These are phyloP conservation scores for Biancaea sappan DNA, from an alignment of 306 rosid genomes.

Conservation along the genomic window DNA sequence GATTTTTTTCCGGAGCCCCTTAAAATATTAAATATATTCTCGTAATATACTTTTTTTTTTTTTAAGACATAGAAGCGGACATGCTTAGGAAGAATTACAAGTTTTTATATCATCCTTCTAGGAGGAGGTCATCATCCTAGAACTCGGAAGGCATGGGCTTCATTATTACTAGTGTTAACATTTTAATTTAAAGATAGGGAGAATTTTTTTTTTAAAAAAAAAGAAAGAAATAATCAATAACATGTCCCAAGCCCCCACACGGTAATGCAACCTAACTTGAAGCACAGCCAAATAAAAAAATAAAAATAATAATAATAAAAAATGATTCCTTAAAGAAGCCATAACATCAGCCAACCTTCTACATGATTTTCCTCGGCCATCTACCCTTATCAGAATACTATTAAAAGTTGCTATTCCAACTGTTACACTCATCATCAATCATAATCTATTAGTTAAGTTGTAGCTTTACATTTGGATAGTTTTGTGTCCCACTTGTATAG, in stretches of 20 bases:
- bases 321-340: not conserved
- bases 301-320: not conserved
- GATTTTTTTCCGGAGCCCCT: too few relatives aligned
- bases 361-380: not conserved
- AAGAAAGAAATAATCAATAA: not conserved
- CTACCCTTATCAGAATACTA: not conserved
- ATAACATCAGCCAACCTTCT: not conserved
- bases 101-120: not conserved
- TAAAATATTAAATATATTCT: too few relatives aligned
- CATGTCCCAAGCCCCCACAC: not conserved
- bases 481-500: not conserved
- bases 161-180: not conserved
- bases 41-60: too few relatives aligned
- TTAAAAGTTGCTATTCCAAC: not conserved
- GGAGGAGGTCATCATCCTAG: not conserved
- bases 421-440: not conserved
- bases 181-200: too few relatives aligned
- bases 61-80: too few relatives aligned
- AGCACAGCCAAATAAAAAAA: not conserved
- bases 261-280: not conserved
- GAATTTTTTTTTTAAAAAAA: not conserved
- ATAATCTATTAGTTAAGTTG: not conserved
- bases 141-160: not conserved
- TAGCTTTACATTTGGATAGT: conserved; percentile 7
- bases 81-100: too few relatives aligned